These are phyloP conservation scores for Colletotrichum sansevieriae DNA, from an alignment of 2,329 filamentous ascomycete species.

Conservation along the genomic window DNA sequence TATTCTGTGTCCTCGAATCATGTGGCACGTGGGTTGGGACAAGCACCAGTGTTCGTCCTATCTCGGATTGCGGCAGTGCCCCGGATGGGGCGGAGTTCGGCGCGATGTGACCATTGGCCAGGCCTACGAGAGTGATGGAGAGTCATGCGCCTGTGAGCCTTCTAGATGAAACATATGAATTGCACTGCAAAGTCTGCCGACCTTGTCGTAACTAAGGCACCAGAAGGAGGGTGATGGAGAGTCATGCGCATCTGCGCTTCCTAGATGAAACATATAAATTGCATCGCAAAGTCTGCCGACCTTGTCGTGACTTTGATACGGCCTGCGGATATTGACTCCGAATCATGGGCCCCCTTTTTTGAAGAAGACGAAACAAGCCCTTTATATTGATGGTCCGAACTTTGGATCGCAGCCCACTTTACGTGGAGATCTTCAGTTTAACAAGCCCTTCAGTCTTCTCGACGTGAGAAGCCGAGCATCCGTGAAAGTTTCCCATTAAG, in stretches of 20 bases:
- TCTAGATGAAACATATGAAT: constrained; percentile 7
- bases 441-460: no score
- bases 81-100: background rate
- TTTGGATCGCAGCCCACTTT: background rate
- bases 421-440: no score
- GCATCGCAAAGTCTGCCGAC: background rate
- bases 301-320: background rate
- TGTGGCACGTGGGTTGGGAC: no score
- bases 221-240: background rate
- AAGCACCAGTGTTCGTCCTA: no score
- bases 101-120: background rate
- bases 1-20: no score
- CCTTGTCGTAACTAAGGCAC: background rate
- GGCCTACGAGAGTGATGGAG: background rate
- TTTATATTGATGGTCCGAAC: background rate
- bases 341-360: background rate
- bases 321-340: no score
- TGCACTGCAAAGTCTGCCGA: background rate
- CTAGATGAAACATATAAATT: constrained; percentile 7
- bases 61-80: background rate
- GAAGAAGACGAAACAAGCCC: constrained; percentile 13
- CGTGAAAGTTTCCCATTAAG: no score
- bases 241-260: background rate
- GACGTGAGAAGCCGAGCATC: no score
- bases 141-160: background rate